phyloP scores from a whole-genome alignment of 2,329 filamentous ascomycete genomes.

The Ophiostoma tasmaniense region DNA sequence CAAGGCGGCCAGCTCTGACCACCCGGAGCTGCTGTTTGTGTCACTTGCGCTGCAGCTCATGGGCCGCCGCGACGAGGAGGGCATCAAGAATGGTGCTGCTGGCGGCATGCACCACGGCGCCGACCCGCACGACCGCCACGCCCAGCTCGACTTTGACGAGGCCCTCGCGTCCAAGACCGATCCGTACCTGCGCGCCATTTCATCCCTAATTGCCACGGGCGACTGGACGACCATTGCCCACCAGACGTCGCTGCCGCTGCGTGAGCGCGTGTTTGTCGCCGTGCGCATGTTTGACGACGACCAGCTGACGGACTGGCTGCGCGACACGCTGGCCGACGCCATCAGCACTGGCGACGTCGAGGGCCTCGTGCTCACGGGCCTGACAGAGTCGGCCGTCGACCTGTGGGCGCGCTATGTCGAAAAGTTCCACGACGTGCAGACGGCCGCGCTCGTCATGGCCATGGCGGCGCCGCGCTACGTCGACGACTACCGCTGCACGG shows the following conservation, averaged over 20 bases:
- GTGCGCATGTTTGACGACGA: slow-evolving; percentile 57
- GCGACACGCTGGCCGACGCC: slow-evolving; percentile 52
- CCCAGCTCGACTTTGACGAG: slow-evolving; percentile 1
- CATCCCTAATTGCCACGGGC: slow-evolving; percentile 66
- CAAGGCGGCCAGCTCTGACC: slow-evolving; percentile 54
- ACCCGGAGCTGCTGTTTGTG: slow-evolving; percentile 59
- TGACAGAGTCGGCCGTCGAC: slow-evolving; percentile 63
- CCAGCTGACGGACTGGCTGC: slow-evolving; percentile 58
- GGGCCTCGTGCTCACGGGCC: slow-evolving; percentile 68
- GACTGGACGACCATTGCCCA: slow-evolving; percentile 68
- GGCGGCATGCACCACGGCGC: not conserved
- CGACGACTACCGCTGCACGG: slow-evolving; percentile 63
- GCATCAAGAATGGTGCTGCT: slow-evolving; percentile 28
- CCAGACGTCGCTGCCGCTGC: slow-evolving; percentile 63
- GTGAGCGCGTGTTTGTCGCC: slow-evolving; percentile 66
- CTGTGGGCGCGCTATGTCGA: slow-evolving; percentile 68
- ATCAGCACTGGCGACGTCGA: slow-evolving; percentile 63
- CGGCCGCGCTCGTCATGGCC: slow-evolving; percentile 64
- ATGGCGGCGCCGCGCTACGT: slow-evolving; percentile 69
- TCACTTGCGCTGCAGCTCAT: slow-evolving; percentile 59
- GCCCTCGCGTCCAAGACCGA: slow-evolving; percentile 45
- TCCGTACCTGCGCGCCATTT: slow-evolving; percentile 71
- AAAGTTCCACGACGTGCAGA: slow-evolving; percentile 70
- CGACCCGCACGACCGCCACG: not conserved
- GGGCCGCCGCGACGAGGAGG: slow-evolving; percentile 38